A percentile compares a stretch with the other conserved stretches of the same genome.
phyloP scores from a whole-genome alignment of 495 filamentous ascomycete species.

The Penicillium herquei region DNA sequence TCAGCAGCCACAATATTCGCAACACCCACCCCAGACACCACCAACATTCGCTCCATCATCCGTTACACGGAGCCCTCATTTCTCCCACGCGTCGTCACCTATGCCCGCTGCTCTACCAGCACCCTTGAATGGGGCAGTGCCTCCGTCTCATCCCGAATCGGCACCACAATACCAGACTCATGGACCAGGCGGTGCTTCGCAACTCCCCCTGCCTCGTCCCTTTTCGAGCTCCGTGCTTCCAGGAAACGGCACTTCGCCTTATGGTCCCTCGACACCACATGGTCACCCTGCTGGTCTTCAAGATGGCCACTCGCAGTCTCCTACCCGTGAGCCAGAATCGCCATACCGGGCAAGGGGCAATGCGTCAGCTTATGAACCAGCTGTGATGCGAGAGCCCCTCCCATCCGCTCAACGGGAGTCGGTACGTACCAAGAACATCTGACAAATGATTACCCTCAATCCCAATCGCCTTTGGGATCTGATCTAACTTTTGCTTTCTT shows the following conservation, averaged over 20 bases:
- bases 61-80: constrained; percentile 52
- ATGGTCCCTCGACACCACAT: constrained; percentile 41
- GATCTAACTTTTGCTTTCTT: constrained; percentile 1
- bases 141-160: constrained; percentile 41
- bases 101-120: constrained; percentile 49
- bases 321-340: constrained; percentile 40
- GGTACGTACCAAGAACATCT: constrained; percentile 23
- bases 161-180: constrained; percentile 45
- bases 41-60: constrained; percentile 54
- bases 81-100: constrained; percentile 50
- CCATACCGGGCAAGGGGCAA: constrained; percentile 36
- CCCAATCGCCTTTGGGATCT: not conserved
- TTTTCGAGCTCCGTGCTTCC: constrained; percentile 44
- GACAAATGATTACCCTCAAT: not conserved
- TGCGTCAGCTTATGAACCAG: constrained; percentile 28
- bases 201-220: constrained; percentile 37
- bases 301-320: constrained; percentile 45
- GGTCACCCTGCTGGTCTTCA: constrained; percentile 45
- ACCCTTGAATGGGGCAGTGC: constrained; percentile 50
- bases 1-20: constrained; percentile 38
- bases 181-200: constrained; percentile 31
- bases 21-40: constrained; percentile 52
- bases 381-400: constrained; percentile 31
- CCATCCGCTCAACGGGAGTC: constrained; percentile 42
- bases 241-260: constrained; percentile 41